Evolutionary conservation across 2,329 filamentous ascomycete species (phyloP), one percentile per base, ranked within the genome.

Genomic region (Ophiosphaerella narmari): DNA sequence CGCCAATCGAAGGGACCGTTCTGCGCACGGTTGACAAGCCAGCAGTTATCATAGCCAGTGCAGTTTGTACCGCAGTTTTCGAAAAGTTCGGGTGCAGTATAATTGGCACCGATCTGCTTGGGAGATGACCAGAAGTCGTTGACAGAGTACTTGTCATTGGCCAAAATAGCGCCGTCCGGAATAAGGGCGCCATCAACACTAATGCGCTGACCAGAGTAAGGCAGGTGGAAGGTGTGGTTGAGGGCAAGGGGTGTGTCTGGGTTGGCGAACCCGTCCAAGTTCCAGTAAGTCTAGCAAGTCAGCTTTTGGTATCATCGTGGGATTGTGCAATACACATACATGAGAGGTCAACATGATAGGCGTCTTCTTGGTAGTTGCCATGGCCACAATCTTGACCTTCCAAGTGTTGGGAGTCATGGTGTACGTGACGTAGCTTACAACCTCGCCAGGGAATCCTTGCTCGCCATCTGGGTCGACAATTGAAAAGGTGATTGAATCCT

Each of bases 111-210:
- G 41, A 97, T 78, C 62, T 90, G 82, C 78, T 95, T 96, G 8
- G 90, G 88, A 23, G 81, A 74, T 42, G 85, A 89, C 87, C 91
- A 96, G 77, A 92, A 90, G 72, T 91, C 87, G 62, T 91, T 89
- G 56, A 90, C 85, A 1, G 85, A 86, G 34, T 85, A 83, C 45
- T 80, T 75, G 60, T 80, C 72, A 74, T 90, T 90, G 47, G 85
- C 77, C n/a, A 87, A 72, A 57, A 97, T 87, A 47, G 88, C 73
- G 40, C 78, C 78, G 44, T 75, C 73, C 4, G 78, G 77, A 43
- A 80, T 78, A 37, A 76, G 67, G 41, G 78, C 78, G 42, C 71
- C 73, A 60, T 92, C 89, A 8, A 85, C 82, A 21, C 72, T 87
- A 14, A 91, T 77, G 51, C 87, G 81, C 72, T 87, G 84, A 33